A percentile compares a stretch with the other conserved stretches of the same genome.
Evolutionary conservation across 2,329 filamentous ascomycete genomes (phyloP).

Genomic region (Plenodomus lindquistii): DNA sequence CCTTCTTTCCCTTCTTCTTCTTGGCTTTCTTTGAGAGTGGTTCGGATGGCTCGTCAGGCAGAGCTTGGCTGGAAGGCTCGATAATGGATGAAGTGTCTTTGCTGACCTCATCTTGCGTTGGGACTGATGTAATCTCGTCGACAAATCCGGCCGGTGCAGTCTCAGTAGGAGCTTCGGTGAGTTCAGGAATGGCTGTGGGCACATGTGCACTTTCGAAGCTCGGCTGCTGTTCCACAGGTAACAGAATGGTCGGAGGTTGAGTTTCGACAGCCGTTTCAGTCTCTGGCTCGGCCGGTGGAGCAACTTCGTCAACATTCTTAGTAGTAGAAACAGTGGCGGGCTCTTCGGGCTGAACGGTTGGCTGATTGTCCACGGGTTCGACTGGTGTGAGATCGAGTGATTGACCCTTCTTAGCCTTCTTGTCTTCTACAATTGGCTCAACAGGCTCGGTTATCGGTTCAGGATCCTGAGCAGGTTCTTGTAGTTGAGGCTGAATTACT

Average conservation of each 20-base stretch:
- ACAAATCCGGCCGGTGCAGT: not conserved
- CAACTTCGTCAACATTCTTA: not conserved
- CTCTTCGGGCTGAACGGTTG: not conserved
- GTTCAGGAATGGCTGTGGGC: not conserved
- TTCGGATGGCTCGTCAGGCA: not conserved
- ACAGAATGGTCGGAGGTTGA: not conserved
- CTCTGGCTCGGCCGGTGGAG: not conserved
- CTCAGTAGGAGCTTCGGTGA: not conserved
- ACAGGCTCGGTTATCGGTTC: not conserved
- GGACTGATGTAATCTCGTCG: not conserved
- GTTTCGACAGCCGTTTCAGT: not conserved
- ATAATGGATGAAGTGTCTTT: constrained; percentile 3
- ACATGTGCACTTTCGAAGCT: not conserved
- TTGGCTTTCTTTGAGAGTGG: constrained; percentile 18
- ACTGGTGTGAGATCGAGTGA: constrained; percentile 10
- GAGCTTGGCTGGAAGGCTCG: not conserved
- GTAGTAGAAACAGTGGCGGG: not conserved
- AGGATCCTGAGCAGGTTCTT: constrained; percentile 8
- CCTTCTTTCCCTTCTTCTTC: constrained; percentile 26
- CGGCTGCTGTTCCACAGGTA: not conserved
- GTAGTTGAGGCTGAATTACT: not conserved
- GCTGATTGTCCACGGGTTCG: constrained; percentile 9
- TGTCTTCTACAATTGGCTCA: constrained; percentile 15
- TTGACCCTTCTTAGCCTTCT: constrained; percentile 38
- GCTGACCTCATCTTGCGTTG: not conserved